Percentiles rank a stretch among this genome's conserved stretches.
Evolutionary conservation across 106 monocot species (phyloP).

Genomic region (Posidonia australis): DNA sequence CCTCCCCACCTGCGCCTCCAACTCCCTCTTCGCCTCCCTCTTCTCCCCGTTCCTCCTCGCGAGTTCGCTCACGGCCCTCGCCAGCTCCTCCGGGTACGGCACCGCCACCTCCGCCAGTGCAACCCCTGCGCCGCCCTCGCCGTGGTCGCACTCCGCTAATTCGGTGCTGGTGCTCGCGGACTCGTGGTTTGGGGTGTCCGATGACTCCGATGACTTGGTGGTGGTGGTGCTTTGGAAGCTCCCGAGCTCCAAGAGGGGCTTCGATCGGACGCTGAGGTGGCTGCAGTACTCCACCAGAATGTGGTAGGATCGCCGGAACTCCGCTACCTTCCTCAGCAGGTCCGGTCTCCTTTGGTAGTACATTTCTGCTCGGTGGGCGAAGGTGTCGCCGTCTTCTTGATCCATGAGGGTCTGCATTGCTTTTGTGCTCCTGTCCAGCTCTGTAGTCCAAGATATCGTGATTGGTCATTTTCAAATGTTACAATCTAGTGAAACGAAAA

Average conservation of each 20-base stretch:
- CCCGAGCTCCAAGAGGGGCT: conserved; percentile 2
- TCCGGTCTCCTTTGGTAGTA: conserved; percentile 27
- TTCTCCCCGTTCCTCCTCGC: conserved; percentile 13
- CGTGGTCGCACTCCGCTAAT: background rate
- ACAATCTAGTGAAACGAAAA: no score
- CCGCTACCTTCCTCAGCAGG: conserved; percentile 14
- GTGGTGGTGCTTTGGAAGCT: background rate
- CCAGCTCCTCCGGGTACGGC: conserved; percentile 1
- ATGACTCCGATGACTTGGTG: background rate
- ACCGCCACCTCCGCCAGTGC: background rate
- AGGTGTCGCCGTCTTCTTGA: conserved; percentile 16
- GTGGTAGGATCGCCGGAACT: conserved; percentile 14
- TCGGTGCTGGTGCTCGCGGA: background rate
- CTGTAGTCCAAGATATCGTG: background rate
- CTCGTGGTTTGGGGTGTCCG: conserved; percentile 1
- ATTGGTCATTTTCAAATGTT: no score
- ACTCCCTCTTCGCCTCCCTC: conserved; percentile 4
- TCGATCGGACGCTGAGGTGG: conserved; percentile 10
- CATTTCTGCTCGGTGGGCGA: conserved; percentile 18
- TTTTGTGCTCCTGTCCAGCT: conserved; percentile 7
- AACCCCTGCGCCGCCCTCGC: no score
- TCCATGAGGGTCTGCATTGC: conserved; percentile 3
- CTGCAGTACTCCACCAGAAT: conserved; percentile 13
- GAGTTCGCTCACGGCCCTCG: conserved; percentile 5
- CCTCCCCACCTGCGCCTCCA: background rate